These are phyloP conservation scores for Podaxis rugospora DNA, from an alignment of 768 basidiomycete genomes.

Conservation along the genomic window DNA sequence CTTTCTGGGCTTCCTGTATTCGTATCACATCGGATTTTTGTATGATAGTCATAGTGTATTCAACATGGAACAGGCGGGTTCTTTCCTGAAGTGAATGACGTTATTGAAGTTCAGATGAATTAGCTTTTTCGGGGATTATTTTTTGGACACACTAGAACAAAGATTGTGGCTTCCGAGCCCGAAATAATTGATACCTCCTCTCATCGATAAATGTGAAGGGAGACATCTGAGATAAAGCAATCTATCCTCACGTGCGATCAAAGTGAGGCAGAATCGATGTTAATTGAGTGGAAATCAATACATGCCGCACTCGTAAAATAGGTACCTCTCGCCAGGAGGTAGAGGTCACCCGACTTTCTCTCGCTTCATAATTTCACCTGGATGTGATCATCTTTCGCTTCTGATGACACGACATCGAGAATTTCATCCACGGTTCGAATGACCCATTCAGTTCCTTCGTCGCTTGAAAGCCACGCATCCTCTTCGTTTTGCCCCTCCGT, in stretches of 20 bases:
- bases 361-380: slow-evolving; percentile 59
- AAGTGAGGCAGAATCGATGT: slow-evolving; percentile 26
- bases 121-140: slow-evolving; percentile 5
- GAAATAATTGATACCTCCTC: slow-evolving; percentile 11
- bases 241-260: slow-evolving; percentile 29
- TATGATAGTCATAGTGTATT: slow-evolving; percentile 10
- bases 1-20: slow-evolving; percentile 3
- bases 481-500: slow-evolving; percentile 57
- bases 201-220: slow-evolving; percentile 23
- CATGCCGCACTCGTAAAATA: slow-evolving; percentile 36
- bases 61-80: not conserved
- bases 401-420: slow-evolving; percentile 64
- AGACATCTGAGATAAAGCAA: slow-evolving; percentile 21
- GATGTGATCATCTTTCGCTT: slow-evolving; percentile 35
- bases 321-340: slow-evolving; percentile 24
- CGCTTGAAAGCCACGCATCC: slow-evolving; percentile 77
- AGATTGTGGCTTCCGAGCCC: slow-evolving; percentile 3
- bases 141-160: slow-evolving; percentile 2
- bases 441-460: slow-evolving; percentile 89
- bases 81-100: slow-evolving; percentile 10
- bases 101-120: slow-evolving; percentile 5
- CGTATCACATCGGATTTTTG: slow-evolving; percentile 9
- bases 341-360: slow-evolving; percentile 33
- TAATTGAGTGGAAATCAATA: slow-evolving; percentile 27
- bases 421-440: slow-evolving; percentile 79